Evolutionary conservation across 192 early-diverging fungal genomes (phyloP), one percentile per base, ranked within the genome.

Genomic region (Backusella westeae): DNA sequence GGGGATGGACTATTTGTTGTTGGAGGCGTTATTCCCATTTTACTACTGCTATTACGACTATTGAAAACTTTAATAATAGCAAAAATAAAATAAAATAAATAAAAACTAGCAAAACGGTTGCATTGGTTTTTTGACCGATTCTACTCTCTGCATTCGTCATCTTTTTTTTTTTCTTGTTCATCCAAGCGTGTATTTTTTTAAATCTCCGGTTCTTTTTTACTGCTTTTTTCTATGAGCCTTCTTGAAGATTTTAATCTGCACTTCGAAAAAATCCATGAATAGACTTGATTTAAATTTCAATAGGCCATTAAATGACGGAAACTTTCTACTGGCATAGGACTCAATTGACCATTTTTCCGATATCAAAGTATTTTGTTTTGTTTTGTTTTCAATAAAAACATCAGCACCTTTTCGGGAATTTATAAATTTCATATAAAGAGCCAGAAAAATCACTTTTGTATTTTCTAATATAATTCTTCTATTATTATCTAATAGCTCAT

Each of bases 21-120:
- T 12, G 52, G 74, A 34, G 66, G 68, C 38, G 42, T 38, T 26
- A 76, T 29, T 46, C 69, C 71, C 76, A 77, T 71, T 17, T 21
- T 56, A 46, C 17, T 21, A 29, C 23, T 38, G 44, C 21, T 56
- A 56, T 56, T 26, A 56, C n/a, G 8, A 56, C 53, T 9, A 56
- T 56, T 56, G 21, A 26, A 56, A 56, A 10, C 38, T 39, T 39
- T 39, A 39, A 39, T 56, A 23, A 38, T 36, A 68, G 3, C 35
- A 36, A 69, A 69, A 69, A 69, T 3, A 36, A 41, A 23, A 69
- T 1, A 39, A 23, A 39, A 35, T 17, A 34, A 35, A 67, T 17
- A 67, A 67, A 67, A 15, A 19, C 17, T 17, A 34, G 34, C 1
- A 3, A 14, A 59, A 23, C 23, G 6, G 56, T 59, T 21, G 56